Evolutionary conservation across 495 filamentous ascomycete genomes (phyloP).

Genomic region (Tuber magnatum): DNA sequence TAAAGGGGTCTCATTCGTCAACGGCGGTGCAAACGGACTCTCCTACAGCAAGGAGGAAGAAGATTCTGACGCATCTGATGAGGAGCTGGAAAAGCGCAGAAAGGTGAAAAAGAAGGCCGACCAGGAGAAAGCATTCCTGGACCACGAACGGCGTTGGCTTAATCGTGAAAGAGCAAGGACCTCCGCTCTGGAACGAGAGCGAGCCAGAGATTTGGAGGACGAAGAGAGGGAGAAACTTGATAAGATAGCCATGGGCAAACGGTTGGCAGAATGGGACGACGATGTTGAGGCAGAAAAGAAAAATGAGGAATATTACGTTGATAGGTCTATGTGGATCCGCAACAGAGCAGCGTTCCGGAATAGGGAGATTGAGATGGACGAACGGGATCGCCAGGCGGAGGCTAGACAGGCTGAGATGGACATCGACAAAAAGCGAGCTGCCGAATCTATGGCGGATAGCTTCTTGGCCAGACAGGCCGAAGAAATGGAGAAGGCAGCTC

Average conservation of each 20-base stretch:
- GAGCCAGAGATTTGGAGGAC: conserved; percentile 68
- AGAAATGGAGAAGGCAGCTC: conserved; percentile 60
- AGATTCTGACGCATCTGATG: conserved; percentile 79
- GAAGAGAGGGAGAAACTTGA: conserved; percentile 51
- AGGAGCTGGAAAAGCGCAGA: conserved; percentile 70
- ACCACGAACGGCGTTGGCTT: conserved; percentile 82
- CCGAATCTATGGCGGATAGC: conserved; percentile 75
- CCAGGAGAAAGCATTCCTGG: conserved; percentile 70
- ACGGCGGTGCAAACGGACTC: conserved; percentile 64
- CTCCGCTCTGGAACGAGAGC: conserved; percentile 75
- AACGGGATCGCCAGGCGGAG: conserved; percentile 71
- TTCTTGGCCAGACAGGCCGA: conserved; percentile 86
- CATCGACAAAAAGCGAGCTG: conserved; percentile 66
- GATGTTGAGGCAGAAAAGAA: conserved; percentile 69
- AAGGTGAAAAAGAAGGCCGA: conserved; percentile 64
- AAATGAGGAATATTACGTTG: conserved; percentile 72
- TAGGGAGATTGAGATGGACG: conserved; percentile 68
- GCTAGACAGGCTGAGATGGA: conserved; percentile 63
- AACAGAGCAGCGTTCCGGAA: conserved; percentile 66
- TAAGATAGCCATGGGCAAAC: conserved; percentile 64
- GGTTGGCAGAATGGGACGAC: conserved; percentile 79
- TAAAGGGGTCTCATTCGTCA: conserved; percentile 79
- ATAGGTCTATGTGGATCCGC: conserved; percentile 74
- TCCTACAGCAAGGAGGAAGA: conserved; percentile 62
- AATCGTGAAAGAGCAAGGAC: conserved; percentile 78